Base-by-base conservation (phyloP, 495 filamentous ascomycete species). In the Xylaria flabelliformis region DNA sequence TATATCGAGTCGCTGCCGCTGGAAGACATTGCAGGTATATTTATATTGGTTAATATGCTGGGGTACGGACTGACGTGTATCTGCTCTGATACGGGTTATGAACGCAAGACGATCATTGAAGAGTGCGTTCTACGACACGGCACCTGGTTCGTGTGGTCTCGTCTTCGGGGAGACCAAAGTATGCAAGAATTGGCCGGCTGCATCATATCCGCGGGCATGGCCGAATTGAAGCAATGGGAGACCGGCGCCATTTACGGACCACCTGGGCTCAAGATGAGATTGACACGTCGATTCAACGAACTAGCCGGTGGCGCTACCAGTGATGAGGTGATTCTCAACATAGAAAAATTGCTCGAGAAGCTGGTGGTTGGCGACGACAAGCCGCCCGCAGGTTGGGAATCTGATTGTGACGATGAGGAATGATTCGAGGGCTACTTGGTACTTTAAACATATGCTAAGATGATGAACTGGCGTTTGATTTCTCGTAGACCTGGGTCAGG, bases 61-160 rank as follows among this genome's bases (percentile, higher is more conserved):
- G 63, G 65, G 26, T 15, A 19, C 1, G 62, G 36, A 1, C 71
- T 70, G 5, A 62, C 39, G 9, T 50, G 44, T n/a, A 36, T n/a
- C 15, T 26, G 21, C 19, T 36, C 24, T 1, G 10, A 19, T 13
- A 19, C 3, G 1, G 26, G 62, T 12, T 42, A 1, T 0, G 74
- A 78, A 41, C 46, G 68, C 2, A 39, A 24, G 0, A 62, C 44
- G 0, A 32, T 75, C 7, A 66, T 75, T 39, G 55, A 76, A 58
- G 76, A 78, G 59, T 75, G 61, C n/a, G 53, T 76, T 5, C 39
- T 78, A 1, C 59, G 73, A 10, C 72, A 78, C 41, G 76, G 75
- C n/a, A 72, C 74, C 3, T 77, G 74, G 77, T 76, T 73, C n/a
- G 46, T 72, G 1, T 74, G 71, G 66, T 10, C 17, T 36, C 29